Evolutionary conservation across 257 asterid genomes (phyloP), one percentile per base, ranked within the genome.

Genomic region (Nicotiana obtusifolia): DNA sequence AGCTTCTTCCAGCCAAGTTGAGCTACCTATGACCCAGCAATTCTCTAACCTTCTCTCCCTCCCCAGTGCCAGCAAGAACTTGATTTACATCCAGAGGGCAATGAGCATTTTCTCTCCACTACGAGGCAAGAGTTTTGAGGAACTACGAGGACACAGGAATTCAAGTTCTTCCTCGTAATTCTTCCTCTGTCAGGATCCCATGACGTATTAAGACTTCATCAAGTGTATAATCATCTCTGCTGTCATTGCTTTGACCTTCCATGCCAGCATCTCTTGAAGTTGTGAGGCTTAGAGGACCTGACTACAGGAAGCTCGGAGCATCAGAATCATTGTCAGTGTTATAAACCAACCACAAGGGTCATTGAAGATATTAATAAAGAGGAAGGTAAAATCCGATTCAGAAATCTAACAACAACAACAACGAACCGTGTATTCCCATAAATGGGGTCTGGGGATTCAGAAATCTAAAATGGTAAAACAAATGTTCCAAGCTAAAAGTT

Each of bases 1-100:
- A 60, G 66, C 81, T 76, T 86, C 85, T 71, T 78, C 83, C 64
- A 84, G 77, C 73, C 78, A 80, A 81, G 81, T 57, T 22, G 56
- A 26, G 64, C 62, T 80, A 28, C 82, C 75, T 77, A 65, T 16
- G 53, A 84, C 69, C 82, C 76, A 56, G 5, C n/a, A 52, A 41
- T 64, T 57, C 24, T 71, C 71, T 20, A 62, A 30, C 64, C 65
- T 49, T 53, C 15, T 68, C 78, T 37, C 47, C 37, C 37, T 37
- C 35, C 62, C 31, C 20, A 20, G 57, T 35, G 49, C 57, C 76
- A 67, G 28, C 83, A 15, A 22, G 64, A n/a, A 35, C 62, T 17
- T 17, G 10, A 56, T 56, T 17, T 56, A 17, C 22, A 56, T 56
- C 22, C 19, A 16, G 7, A 56, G 4, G 62, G 10, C 9, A 56